Percentiles rank a stretch among this genome's conserved stretches.
Evolutionary conservation across 1,139 yeast species (phyloP).

Genomic region (Geotrichum macrosporum): DNA sequence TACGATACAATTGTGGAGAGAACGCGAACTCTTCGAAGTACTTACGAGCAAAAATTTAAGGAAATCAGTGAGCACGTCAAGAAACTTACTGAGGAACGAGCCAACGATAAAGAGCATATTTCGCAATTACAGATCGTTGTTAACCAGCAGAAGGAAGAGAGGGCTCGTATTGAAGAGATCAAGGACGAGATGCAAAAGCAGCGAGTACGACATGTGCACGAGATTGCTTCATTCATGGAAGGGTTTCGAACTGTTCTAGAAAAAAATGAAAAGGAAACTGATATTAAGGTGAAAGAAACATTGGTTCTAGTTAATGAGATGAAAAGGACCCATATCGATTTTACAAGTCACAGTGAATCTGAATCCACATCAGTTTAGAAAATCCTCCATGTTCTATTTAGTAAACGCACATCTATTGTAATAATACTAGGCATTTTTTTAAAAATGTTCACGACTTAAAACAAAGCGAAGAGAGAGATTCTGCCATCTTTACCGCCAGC

Average conservation of each 20-base stretch:
- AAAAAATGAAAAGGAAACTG: conserved; percentile 7
- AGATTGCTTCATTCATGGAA: conserved; percentile 21
- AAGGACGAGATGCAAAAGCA: conserved; percentile 25
- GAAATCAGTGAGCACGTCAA: conserved; percentile 9
- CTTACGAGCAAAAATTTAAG: conserved; percentile 12
- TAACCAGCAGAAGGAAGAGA: conserved; percentile 14
- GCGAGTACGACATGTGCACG: conserved; percentile 26
- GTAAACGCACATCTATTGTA: not conserved
- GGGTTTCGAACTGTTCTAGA: not conserved
- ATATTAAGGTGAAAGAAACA: conserved; percentile 13
- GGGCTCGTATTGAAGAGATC: conserved; percentile 18
- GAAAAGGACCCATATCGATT: conserved; percentile 2
- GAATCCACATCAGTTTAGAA: too few species aligned
- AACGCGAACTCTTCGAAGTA: conserved; percentile 1
- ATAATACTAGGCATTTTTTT: conserved; percentile 3
- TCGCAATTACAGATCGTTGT: conserved; percentile 9
- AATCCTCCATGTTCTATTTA: not conserved
- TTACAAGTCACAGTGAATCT: not conserved
- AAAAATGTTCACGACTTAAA: conserved; percentile 28
- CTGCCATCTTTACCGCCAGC: conserved; percentile 41
- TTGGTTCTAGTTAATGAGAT: conserved; percentile 10
- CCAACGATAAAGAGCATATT: conserved; percentile 26
- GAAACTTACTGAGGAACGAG: conserved; percentile 22
- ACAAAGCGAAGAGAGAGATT: conserved; percentile 34
- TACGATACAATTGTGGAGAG: conserved; percentile 14